A percentile compares a stretch with the other conserved stretches of the same genome.
Evolutionary conservation across 495 filamentous ascomycete species (phyloP).

Genomic region (Xanthoparmelia taractica): DNA sequence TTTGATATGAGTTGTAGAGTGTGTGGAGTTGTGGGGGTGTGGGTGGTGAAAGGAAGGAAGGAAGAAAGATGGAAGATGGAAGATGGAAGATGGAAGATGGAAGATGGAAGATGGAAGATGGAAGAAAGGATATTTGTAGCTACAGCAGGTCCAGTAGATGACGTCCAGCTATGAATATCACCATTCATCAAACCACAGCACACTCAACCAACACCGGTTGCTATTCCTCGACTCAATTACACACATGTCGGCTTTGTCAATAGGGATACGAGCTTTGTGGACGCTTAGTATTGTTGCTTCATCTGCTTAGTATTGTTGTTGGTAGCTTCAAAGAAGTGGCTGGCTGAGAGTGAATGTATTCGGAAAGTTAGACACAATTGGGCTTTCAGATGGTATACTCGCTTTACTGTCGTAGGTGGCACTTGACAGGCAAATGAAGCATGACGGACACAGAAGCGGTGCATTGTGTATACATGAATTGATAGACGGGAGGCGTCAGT

Average conservation of each 20-base stretch:
- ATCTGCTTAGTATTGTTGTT: background rate
- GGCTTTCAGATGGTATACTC: background rate
- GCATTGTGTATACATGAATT: no score
- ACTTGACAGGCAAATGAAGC: no score
- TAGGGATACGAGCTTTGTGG: background rate
- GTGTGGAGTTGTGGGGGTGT: background rate
- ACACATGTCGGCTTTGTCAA: background rate
- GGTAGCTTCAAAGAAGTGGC: background rate
- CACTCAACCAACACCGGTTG: background rate
- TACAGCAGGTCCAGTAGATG: background rate
- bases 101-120: background rate
- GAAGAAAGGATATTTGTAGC: background rate
- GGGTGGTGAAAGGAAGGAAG: no score
- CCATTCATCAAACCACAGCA: background rate
- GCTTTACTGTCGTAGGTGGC: no score
- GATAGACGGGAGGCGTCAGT: no score
- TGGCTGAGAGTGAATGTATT: background rate
- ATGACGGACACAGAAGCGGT: no score
- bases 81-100: background rate
- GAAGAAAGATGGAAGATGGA: no score
- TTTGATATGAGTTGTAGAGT: background rate
- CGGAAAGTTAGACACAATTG: no score
- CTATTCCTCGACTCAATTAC: background rate
- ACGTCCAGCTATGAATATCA: background rate
- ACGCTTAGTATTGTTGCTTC: background rate